A percentile compares a stretch with the other conserved stretches of the same genome.
Evolutionary conservation across 2,329 filamentous ascomycete genomes (phyloP).

Genomic region (Whalleya microplaca): DNA sequence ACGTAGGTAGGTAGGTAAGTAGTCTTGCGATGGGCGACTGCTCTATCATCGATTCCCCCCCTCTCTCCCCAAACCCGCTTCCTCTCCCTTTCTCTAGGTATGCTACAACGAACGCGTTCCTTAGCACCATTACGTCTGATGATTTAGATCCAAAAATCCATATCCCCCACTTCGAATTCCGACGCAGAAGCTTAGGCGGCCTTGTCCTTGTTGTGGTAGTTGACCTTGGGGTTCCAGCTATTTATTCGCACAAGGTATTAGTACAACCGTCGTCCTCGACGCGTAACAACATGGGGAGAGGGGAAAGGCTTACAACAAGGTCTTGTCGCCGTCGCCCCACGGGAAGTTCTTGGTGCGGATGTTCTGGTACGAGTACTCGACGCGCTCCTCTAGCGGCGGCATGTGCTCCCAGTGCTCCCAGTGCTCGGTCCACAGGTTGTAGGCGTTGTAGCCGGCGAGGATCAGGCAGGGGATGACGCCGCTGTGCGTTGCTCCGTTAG

Average conservation of each 20-base stretch:
- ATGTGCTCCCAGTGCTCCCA: conserved; percentile 94
- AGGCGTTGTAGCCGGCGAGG: conserved; percentile 79
- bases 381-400: conserved; percentile 84
- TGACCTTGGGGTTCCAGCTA: conserved; percentile 93
- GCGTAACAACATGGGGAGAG: not conserved
- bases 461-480: conserved; percentile 74
- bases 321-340: conserved; percentile 96
- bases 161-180: not conserved
- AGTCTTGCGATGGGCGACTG: not conserved
- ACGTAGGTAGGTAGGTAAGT: not conserved
- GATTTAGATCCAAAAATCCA: not conserved
- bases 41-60: not conserved
- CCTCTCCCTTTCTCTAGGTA: no score
- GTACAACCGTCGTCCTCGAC: not conserved
- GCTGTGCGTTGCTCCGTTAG: conserved; percentile 51
- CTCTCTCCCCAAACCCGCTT: not conserved
- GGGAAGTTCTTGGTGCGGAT: conserved; percentile 94
- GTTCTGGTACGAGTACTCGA: conserved; percentile 97
- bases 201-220: conserved; percentile 97
- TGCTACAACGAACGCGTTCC: not conserved
- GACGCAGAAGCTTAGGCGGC: conserved; percentile 42
- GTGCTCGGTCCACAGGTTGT: conserved; percentile 90
- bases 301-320: conserved; percentile 63
- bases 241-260: conserved; percentile 21
- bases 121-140: not conserved